phyloP scores from a whole-genome alignment of 1,284 basidiomycete genomes.

The Marasmius oreades region DNA sequence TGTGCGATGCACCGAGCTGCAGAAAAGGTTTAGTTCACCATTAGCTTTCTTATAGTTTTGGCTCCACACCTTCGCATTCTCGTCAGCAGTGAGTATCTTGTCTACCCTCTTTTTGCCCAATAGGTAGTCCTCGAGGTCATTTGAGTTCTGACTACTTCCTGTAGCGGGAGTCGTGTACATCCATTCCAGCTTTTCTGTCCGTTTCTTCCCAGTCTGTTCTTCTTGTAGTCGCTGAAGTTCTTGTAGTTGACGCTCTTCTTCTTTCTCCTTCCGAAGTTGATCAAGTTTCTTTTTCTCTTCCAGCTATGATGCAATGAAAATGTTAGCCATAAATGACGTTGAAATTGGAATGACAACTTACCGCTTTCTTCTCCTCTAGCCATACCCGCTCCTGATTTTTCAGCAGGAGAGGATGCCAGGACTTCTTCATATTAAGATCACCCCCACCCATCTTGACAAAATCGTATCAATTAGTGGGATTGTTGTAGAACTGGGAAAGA shows the following conservation, averaged over 20 bases:
- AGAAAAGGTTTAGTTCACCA: neutral
- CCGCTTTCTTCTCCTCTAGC: slow-evolving; percentile 96
- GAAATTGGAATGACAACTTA: slow-evolving; percentile 35
- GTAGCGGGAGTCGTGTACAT: slow-evolving; percentile 97
- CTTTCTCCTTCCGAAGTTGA: slow-evolving; percentile 94
- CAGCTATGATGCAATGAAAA: slow-evolving; percentile 47
- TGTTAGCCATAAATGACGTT: slow-evolving; percentile 14
- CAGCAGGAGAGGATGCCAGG: slow-evolving; percentile 97
- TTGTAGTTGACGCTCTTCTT: slow-evolving; percentile 95
- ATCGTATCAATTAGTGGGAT: slow-evolving; percentile 18
- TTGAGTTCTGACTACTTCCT: slow-evolving; percentile 77
- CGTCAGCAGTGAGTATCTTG: slow-evolving; percentile 88
- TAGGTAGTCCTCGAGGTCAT: slow-evolving; percentile 94
- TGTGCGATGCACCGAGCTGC: slow-evolving; percentile 80
- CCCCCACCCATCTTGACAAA: slow-evolving; percentile 88
- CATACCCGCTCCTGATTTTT: slow-evolving; percentile 99
- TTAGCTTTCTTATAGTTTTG: neutral
- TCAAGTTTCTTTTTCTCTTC: slow-evolving; percentile 98
- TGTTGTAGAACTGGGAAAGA: slow-evolving; percentile 8
- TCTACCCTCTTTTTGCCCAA: slow-evolving; percentile 99
- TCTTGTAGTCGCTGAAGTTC: slow-evolving; percentile 94
- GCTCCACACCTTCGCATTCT: slow-evolving; percentile 75
- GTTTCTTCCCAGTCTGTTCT: slow-evolving; percentile 91
- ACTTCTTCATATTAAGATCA: slow-evolving; percentile 96
- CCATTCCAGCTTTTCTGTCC: slow-evolving; percentile 95